These are phyloP conservation scores for Citrullus mucosospermus DNA, from an alignment of 306 rosid genomes.

Conservation along the genomic window DNA sequence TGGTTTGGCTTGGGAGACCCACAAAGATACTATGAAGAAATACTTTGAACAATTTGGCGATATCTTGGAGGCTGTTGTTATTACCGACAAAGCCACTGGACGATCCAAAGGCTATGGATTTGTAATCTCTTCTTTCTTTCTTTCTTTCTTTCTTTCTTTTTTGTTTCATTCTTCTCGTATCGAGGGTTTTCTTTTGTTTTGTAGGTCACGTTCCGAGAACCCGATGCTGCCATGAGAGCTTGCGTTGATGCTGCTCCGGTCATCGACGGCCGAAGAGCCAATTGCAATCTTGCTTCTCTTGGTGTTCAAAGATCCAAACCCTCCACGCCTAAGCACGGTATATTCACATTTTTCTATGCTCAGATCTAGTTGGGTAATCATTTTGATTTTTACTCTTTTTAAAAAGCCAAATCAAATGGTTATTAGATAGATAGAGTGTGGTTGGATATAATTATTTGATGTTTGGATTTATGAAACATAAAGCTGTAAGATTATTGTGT, in stretches of 20 bases:
- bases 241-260: constrained; percentile 97
- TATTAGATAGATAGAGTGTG: too few species aligned
- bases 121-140: constrained; percentile 24
- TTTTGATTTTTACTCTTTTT: too few species aligned
- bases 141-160: not conserved
- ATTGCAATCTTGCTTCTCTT: constrained; percentile 96
- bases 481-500: too few species aligned
- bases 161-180: not conserved
- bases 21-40: constrained; percentile 92
- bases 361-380: not conserved
- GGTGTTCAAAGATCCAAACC: constrained; percentile 99
- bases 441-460: too few species aligned
- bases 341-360: not conserved
- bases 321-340: constrained; percentile 91
- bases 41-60: constrained; percentile 97
- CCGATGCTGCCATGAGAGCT: constrained; percentile 96
- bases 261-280: constrained; percentile 90
- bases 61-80: constrained; percentile 98
- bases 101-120: constrained; percentile 99
- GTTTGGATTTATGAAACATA: too few species aligned
- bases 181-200: not conserved
- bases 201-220: constrained; percentile 81
- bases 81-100: constrained; percentile 95
- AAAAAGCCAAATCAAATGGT: too few species aligned
- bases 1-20: constrained; percentile 99